Percentiles rank a stretch among this genome's conserved stretches.
phyloP scores from a whole-genome alignment of 108 stramenopile species.

The Cyclotella distinguenda region DNA sequence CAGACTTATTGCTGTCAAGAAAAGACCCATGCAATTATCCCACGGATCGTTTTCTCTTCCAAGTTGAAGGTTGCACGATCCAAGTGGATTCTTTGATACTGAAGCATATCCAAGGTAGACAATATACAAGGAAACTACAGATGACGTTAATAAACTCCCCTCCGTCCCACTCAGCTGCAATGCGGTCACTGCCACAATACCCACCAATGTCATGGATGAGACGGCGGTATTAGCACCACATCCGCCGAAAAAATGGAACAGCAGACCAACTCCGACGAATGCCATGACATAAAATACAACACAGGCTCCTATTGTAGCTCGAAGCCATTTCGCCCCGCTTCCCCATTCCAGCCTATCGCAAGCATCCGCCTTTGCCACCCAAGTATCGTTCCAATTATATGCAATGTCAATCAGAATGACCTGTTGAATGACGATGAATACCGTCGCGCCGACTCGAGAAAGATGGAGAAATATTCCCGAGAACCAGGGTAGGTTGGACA shows the following conservation, averaged over 20 bases:
- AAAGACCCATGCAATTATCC: conserved; percentile 75
- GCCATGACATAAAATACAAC: conserved; percentile 55
- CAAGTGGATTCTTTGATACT: conserved; percentile 81
- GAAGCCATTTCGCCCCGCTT: conserved; percentile 64
- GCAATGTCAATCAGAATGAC: conserved; percentile 86
- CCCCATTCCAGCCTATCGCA: conserved; percentile 72
- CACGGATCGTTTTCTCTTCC: conserved; percentile 65
- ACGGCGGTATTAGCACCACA: conserved; percentile 79
- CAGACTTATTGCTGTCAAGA: conserved; percentile 75
- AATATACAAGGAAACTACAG: conserved; percentile 80
- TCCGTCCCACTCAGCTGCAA: conserved; percentile 70
- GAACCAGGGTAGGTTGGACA: conserved; percentile 63
- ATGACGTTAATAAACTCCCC: conserved; percentile 86
- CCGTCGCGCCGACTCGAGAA: conserved; percentile 62
- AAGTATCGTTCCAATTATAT: conserved; percentile 85
- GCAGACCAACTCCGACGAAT: conserved; percentile 64
- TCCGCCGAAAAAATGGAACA: conserved; percentile 78
- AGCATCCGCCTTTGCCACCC: conserved; percentile 77
- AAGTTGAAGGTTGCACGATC: conserved; percentile 79
- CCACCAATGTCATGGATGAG: conserved; percentile 80
- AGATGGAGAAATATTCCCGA: conserved; percentile 59
- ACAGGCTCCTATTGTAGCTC: conserved; percentile 66
- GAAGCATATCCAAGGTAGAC: conserved; percentile 85
- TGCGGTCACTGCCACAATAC: conserved; percentile 63
- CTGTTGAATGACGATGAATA: conserved; percentile 78